phyloP scores from a whole-genome alignment of 164 flowering plant genomes.

The Cinnamomum chago region DNA sequence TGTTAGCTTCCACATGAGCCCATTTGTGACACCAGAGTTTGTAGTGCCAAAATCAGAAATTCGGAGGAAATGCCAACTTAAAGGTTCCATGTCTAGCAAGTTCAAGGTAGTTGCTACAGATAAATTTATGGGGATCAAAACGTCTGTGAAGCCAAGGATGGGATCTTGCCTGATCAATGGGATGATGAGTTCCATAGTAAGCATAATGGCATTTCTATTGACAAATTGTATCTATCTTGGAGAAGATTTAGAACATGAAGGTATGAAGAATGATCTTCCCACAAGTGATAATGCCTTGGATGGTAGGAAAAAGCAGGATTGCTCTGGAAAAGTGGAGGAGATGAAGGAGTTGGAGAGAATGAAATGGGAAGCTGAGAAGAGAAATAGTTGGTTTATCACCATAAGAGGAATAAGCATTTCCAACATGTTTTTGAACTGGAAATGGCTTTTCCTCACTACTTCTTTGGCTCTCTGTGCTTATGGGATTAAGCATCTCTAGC shows the following conservation, averaged over 20 bases:
- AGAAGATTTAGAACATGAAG: constrained; percentile 12
- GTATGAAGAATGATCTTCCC: constrained; percentile 1
- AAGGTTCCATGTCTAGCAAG: constrained; percentile 16
- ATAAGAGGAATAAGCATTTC: constrained; percentile 20
- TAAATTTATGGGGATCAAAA: constrained; percentile 17
- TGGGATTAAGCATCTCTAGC: constrained; percentile 20
- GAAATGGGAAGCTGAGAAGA: constrained; percentile 13
- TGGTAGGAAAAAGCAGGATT: background rate
- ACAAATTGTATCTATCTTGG: constrained; percentile 27
- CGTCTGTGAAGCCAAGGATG: constrained; percentile 14
- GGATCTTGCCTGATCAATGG: constrained; percentile 12
- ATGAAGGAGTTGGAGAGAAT: constrained; percentile 8
- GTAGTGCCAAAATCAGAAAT: constrained; percentile 9
- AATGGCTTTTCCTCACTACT: constrained; percentile 42
- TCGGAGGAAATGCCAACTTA: constrained; percentile 1
- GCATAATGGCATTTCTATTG: constrained; percentile 26
- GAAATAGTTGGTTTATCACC: constrained; percentile 15
- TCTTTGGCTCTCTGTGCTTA: constrained; percentile 47
- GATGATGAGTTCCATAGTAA: constrained; percentile 15
- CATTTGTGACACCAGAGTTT: constrained; percentile 17
- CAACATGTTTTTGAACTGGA: constrained; percentile 29
- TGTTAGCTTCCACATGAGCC: constrained; percentile 54
- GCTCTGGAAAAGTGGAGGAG: constrained; percentile 2
- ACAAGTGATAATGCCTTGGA: background rate
- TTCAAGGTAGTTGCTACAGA: constrained; percentile 22